Evolutionary conservation across 2,329 filamentous ascomycete species (phyloP).

Genomic region (Talaromyces islandicus): DNA sequence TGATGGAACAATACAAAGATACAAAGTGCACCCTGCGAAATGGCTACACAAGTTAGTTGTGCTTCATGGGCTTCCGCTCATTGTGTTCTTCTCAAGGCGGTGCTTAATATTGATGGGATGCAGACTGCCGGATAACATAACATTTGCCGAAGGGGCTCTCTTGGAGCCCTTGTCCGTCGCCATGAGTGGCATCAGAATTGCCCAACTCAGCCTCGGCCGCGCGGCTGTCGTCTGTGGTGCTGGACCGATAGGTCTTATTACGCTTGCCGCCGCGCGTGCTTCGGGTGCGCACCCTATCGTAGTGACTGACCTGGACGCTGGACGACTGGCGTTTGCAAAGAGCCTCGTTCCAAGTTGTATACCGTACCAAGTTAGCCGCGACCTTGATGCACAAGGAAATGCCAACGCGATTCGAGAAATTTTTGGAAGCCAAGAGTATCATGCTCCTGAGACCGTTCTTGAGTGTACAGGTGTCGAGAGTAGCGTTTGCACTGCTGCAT

Average conservation of each 20-base stretch:
- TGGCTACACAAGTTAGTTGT: constrained; percentile 45
- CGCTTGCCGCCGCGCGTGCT: constrained; percentile 53
- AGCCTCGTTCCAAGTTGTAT: constrained; percentile 49
- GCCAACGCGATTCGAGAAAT: constrained; percentile 49
- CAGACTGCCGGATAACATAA: constrained; percentile 50
- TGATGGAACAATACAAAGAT: constrained; percentile 55
- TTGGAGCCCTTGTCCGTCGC: constrained; percentile 61
- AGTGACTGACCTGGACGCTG: constrained; percentile 57
- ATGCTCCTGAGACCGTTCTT: constrained; percentile 53
- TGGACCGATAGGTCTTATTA: constrained; percentile 58
- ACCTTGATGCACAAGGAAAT: constrained; percentile 44
- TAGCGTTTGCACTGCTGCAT: constrained; percentile 55
- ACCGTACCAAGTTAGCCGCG: constrained; percentile 49
- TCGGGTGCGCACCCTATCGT: constrained; percentile 60
- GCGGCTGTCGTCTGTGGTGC: constrained; percentile 56
- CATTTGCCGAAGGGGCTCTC: constrained; percentile 55
- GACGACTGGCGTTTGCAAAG: constrained; percentile 53
- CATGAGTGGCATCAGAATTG: constrained; percentile 53
- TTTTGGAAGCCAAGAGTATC: constrained; percentile 51
- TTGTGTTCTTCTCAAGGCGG: neutral
- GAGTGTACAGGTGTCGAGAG: constrained; percentile 64
- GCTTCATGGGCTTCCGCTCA: constrained; percentile 7
- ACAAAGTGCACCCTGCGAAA: constrained; percentile 56
- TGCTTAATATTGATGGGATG: neutral
- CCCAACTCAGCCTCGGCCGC: constrained; percentile 49